phyloP scores from a whole-genome alignment of 2,329 filamentous ascomycete species.

The Rhexocercosporidium sp. region DNA sequence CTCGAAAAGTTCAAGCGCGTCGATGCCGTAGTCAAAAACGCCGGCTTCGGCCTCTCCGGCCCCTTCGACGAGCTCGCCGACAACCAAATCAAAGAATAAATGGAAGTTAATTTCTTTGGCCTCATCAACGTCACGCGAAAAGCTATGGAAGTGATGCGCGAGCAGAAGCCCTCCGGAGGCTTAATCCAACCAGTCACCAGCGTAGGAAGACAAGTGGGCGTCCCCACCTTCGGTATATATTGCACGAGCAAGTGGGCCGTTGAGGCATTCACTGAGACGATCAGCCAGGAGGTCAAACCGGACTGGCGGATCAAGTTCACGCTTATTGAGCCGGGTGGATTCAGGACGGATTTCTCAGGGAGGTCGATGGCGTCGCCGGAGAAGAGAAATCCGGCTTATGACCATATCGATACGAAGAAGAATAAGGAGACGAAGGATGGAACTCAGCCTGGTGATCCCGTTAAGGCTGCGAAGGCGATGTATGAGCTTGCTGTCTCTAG shows the following conservation, averaged over 20 bases:
- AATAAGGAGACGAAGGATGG: constrained; percentile 45
- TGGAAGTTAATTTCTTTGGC: constrained; percentile 66
- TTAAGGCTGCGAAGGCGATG: constrained; percentile 55
- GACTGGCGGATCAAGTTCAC: constrained; percentile 48
- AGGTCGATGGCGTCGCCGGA: constrained; percentile 48
- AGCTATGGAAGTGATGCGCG: constrained; percentile 44
- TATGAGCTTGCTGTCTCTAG: constrained; percentile 59
- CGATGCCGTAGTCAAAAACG: constrained; percentile 66
- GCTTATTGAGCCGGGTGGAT: constrained; percentile 48
- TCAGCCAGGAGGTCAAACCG: constrained; percentile 45
- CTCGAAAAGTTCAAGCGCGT: constrained; percentile 57
- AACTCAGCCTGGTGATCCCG: constrained; percentile 48
- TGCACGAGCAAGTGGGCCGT: constrained; percentile 51
- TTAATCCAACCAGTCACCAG: constrained; percentile 50
- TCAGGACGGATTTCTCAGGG: constrained; percentile 47
- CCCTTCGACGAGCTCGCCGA: constrained; percentile 58
- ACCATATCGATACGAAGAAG: constrained; percentile 52
- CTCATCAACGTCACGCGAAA: constrained; percentile 57
- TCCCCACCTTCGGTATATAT: constrained; percentile 45
- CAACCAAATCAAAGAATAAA: constrained; percentile 54
- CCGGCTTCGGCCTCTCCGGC: constrained; percentile 60
- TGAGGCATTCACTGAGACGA: constrained; percentile 46
- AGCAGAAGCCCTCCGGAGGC: constrained; percentile 43
- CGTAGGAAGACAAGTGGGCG: constrained; percentile 45
- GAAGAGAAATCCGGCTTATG: constrained; percentile 49